Evolutionary conservation across 345 rosid genomes (phyloP), one percentile per base, ranked within the genome.

Genomic region (Trapa bicornis): DNA sequence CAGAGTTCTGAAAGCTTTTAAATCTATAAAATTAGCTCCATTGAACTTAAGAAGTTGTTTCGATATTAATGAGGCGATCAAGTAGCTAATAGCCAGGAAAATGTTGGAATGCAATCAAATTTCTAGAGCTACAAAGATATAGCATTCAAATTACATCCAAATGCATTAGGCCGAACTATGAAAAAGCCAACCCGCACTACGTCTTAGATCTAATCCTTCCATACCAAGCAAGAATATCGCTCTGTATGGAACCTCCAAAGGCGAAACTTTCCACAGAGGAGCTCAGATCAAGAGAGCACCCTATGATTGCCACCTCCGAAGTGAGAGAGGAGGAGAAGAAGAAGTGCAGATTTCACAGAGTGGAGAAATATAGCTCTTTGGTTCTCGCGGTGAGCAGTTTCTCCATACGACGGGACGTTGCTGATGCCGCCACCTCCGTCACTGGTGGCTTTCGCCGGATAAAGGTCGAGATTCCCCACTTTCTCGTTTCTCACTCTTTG

Each of bases 381-480:
- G n/a, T 64, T 48, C 10, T 15, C 37, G 11, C 9, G 1, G 11
- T 5, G 33, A 33, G 67, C 37, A 58, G 35, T 33, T 37, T 5
- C 64, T 36, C 32, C 11, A 22, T 65, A 36, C 48, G 58, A 22
- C 29, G 29, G 29, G 29, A 22, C 29, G 29, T 22, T 22, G 70
- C 77, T 61, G 48, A 1, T 13, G 61, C 66, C 69, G 33, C 72
- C 52, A 22, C 48, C 54, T 1, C 65, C 72, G 37, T 53, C 67
- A 45, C 58, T 66, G 29, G 32, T 67, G 61, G 37, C 37, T 16
- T 37, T 75, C n/a, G 43, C 65, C 70, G 22, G 70, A 35, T n/a
- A 2, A 58, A 33, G 38, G 48, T 58, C 65, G 71, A 60, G 71
- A 43, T 50, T 13, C 73, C 63, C 71, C 53, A 71, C 43, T 48